A percentile compares a stretch with the other conserved stretches of the same genome.
These are phyloP conservation scores for Helichrysum umbraculigerum DNA, from an alignment of 129 eudicot genomes.

Conservation along the genomic window DNA sequence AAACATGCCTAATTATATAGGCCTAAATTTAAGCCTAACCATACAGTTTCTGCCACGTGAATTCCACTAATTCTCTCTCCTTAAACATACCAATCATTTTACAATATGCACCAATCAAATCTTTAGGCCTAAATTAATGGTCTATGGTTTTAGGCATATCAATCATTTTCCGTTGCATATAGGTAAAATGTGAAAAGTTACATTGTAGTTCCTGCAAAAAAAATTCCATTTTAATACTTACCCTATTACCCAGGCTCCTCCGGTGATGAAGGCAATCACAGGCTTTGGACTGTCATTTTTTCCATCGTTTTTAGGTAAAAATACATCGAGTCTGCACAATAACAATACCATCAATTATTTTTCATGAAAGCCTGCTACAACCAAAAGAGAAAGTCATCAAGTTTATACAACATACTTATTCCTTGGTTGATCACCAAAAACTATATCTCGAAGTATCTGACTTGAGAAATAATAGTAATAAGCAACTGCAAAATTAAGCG, in stretches of 20 bases:
- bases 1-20: too few relatives aligned
- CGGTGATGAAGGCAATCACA: conserved; percentile 88
- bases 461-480: conserved; percentile 75
- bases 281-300: conserved; percentile 62
- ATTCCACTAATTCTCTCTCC: too few relatives aligned
- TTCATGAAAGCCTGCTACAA: not conserved
- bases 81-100: too few relatives aligned
- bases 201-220: not conserved
- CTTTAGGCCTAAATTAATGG: too few relatives aligned
- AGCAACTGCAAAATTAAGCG: conserved; percentile 59
- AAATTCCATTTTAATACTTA: conserved; percentile 21
- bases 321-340: conserved; percentile 82
- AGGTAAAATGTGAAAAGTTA: not conserved
- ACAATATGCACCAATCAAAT: too few relatives aligned
- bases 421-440: conserved; percentile 87
- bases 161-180: too few relatives aligned
- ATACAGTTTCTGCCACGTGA: too few relatives aligned
- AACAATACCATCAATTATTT: conserved; percentile 9
- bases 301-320: conserved; percentile 60
- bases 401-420: conserved; percentile 56
- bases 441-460: conserved; percentile 67
- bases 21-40: too few relatives aligned
- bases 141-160: too few relatives aligned
- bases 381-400: conserved; percentile 16
- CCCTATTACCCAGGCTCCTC: conserved; percentile 99